phyloP scores from a whole-genome alignment of 768 basidiomycete species.

The Suillus ampliporus region DNA sequence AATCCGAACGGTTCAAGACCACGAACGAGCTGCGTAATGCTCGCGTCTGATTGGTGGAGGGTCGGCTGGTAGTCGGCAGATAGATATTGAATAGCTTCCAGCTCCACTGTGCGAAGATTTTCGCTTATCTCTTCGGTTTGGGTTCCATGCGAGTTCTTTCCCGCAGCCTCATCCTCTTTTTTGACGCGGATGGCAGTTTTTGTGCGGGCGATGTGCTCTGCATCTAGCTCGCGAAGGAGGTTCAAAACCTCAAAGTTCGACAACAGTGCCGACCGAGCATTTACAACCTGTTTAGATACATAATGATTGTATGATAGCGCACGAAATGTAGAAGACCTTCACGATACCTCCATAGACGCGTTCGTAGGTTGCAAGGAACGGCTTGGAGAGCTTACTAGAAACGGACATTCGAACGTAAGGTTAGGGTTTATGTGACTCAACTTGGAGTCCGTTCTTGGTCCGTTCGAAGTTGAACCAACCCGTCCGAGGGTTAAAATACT shows the following conservation, averaged over 20 bases:
- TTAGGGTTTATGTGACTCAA: neutral
- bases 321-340: neutral
- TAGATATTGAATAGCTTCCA: slow-evolving; percentile 89
- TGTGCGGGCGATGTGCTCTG: slow-evolving; percentile 70
- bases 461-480: too few relatives aligned
- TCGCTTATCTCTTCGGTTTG: slow-evolving; percentile 67
- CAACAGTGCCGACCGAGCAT: slow-evolving; percentile 77
- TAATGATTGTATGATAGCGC: neutral
- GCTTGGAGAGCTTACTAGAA: neutral
- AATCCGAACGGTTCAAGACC: slow-evolving; percentile 70
- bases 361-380: neutral
- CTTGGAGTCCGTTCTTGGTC: too few relatives aligned
- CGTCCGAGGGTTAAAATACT: too few relatives aligned
- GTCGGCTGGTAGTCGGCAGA: slow-evolving; percentile 77
- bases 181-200: slow-evolving; percentile 76
- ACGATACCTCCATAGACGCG: slow-evolving; percentile 9
- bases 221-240: slow-evolving; percentile 78
- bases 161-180: slow-evolving; percentile 72
- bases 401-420: neutral
- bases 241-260: slow-evolving; percentile 88
- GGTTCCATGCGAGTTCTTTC: slow-evolving; percentile 35
- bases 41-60: slow-evolving; percentile 62
- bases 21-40: slow-evolving; percentile 69
- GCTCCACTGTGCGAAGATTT: slow-evolving; percentile 84
- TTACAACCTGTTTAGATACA: slow-evolving; percentile 31